Percentiles rank a stretch among this genome's conserved stretches.
phyloP scores from a whole-genome alignment of 192 early-diverging fungal species.

The Coemansia sp. region DNA sequence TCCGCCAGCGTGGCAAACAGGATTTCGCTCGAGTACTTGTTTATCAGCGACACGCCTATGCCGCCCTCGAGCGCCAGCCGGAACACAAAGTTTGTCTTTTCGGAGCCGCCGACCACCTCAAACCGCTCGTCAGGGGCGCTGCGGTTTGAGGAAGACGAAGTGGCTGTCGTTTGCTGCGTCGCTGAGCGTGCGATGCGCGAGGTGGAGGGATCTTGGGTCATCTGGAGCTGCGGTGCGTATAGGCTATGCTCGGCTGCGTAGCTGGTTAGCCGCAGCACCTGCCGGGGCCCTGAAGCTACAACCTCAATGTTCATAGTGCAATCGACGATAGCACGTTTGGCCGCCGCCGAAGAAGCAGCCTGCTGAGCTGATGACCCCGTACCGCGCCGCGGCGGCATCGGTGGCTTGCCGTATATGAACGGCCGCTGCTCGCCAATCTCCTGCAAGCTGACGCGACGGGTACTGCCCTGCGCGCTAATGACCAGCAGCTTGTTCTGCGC shows the following conservation, averaged over 20 bases:
- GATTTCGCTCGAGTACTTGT: constrained; percentile 77
- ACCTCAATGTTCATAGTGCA: constrained; percentile 71
- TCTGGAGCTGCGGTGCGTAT: constrained; percentile 43
- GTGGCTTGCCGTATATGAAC: constrained; percentile 65
- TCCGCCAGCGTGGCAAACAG: constrained; percentile 78
- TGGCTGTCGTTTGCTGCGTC: constrained; percentile 14
- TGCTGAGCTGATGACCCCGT: constrained; percentile 3
- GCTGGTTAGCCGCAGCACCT: constrained; percentile 65
- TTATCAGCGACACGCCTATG: constrained; percentile 90
- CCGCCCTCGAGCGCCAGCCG: constrained; percentile 73
- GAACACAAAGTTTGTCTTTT: constrained; percentile 55
- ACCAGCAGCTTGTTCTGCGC: constrained; percentile 69
- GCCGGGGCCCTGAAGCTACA: constrained; percentile 63
- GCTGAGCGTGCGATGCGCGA: constrained; percentile 16
- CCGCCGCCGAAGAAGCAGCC: constrained; percentile 1
- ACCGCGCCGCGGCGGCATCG: constrained; percentile 15
- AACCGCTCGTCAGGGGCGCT: constrained; percentile 23
- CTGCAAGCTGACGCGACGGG: constrained; percentile 78
- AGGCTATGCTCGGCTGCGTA: constrained; percentile 65
- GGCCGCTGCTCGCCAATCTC: constrained; percentile 89
- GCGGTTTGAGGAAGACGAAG: constrained; percentile 7
- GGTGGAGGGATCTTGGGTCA: background rate
- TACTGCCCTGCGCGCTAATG: constrained; percentile 68
- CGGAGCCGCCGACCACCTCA: constrained; percentile 32
- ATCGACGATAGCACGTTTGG: constrained; percentile 67